Conservation (phyloP, 768 basidiomycete species). For the Lentinula raphanica region DNA sequence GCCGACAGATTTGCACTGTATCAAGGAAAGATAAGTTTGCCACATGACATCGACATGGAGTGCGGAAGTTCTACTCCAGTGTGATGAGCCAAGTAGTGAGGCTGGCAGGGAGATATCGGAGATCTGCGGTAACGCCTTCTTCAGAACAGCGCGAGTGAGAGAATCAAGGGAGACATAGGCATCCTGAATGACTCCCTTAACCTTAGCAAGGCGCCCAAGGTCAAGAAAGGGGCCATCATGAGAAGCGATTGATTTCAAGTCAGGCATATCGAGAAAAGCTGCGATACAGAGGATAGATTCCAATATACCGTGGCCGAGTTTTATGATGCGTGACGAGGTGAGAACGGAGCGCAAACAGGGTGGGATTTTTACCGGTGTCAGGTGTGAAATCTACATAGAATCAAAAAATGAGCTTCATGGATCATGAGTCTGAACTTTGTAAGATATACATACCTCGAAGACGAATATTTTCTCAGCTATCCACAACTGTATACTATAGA, state of each 20-base stretch:
- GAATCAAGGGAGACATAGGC: neutral
- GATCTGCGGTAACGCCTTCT: neutral
- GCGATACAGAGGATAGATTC: neutral
- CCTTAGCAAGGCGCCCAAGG: neutral
- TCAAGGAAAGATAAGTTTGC: neutral
- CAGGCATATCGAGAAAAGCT: neutral
- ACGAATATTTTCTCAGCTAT: neutral
- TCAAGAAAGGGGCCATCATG: neutral
- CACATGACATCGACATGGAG: slow-evolving; percentile 10
- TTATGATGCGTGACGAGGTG: neutral
- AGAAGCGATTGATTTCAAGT: too few relatives aligned
- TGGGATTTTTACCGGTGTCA: neutral
- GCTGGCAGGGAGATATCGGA: neutral
- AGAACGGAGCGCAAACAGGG: neutral
- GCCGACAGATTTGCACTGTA: slow-evolving; percentile 5
- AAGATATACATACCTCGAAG: neutral
- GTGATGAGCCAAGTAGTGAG: neutral
- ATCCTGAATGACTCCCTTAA: neutral
- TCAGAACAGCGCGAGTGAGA: neutral
- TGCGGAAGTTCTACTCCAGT: neutral
- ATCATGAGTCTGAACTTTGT: neutral
- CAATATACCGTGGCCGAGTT: neutral
- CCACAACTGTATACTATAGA: neutral
- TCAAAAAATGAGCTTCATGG: neutral
- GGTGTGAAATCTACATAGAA: neutral